phyloP scores from a whole-genome alignment of 768 basidiomycete species.

The Auricularia heimuer region DNA sequence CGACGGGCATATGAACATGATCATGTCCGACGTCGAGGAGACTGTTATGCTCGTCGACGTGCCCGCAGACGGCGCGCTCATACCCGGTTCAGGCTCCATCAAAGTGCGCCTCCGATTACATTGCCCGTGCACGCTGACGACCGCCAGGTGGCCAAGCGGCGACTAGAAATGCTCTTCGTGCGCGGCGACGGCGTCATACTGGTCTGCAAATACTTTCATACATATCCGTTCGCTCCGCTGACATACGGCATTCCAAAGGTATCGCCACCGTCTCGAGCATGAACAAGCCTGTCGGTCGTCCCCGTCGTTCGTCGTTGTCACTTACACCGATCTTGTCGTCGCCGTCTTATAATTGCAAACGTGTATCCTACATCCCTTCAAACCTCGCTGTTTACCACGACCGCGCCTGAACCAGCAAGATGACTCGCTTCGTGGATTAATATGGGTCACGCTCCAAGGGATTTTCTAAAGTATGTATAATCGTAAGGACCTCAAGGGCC shows the following conservation, averaged over 20 bases:
- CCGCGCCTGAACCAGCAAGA: not conserved
- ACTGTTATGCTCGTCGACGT: slow-evolving; percentile 92
- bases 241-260: slow-evolving; percentile 35
- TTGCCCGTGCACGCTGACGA: not conserved
- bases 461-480: too few relatives aligned
- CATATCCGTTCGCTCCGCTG: not conserved
- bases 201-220: slow-evolving; percentile 35
- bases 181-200: slow-evolving; percentile 95
- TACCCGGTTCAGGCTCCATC: not conserved
- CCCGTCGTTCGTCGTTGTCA: not conserved
- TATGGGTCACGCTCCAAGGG: not conserved
- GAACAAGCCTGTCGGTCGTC: not conserved
- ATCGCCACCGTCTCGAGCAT: slow-evolving; percentile 59
- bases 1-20: slow-evolving; percentile 99
- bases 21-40: slow-evolving; percentile 95
- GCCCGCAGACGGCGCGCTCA: slow-evolving; percentile 34
- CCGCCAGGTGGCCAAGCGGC: slow-evolving; percentile 78
- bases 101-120: not conserved
- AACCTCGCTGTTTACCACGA: not conserved
- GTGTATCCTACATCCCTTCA: not conserved
- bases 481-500: too few relatives aligned
- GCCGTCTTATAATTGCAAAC: not conserved
- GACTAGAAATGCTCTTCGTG: slow-evolving; percentile 97
- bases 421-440: not conserved
- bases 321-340: not conserved